Evolutionary conservation across 2,329 filamentous ascomycete species (phyloP).

Genomic region (Zalaria obscura): DNA sequence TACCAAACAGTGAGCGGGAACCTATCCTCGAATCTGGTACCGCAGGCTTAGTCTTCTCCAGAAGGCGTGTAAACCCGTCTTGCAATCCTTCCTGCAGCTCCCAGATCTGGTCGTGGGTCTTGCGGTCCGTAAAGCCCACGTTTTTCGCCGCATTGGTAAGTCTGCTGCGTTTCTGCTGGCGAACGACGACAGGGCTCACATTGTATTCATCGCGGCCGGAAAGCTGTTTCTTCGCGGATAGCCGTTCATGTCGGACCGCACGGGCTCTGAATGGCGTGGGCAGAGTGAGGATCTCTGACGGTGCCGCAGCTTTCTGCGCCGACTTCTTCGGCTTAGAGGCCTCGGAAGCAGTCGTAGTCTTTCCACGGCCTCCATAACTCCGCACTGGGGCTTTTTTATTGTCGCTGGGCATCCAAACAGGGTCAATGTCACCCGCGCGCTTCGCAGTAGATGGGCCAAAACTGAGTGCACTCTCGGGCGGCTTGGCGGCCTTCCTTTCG

Average conservation of each 20-base stretch:
- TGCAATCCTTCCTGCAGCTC: conserved; percentile 5
- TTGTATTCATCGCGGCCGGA: neutral
- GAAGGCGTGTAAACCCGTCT: conserved; percentile 5
- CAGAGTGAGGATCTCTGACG: conserved; percentile 1
- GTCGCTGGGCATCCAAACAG: conserved; percentile 8
- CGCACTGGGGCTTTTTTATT: neutral
- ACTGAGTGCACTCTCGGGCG: neutral
- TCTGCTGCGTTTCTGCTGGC: neutral
- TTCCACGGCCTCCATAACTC: conserved; percentile 1
- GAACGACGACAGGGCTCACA: neutral
- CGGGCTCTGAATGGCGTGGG: conserved; percentile 6
- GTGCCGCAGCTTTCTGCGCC: neutral
- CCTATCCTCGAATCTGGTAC: conserved; percentile 16
- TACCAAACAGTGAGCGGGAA: conserved; percentile 21
- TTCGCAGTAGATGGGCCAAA: neutral
- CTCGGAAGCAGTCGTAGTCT: neutral
- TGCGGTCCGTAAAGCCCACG: neutral
- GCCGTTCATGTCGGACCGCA: neutral
- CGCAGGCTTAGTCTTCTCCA: conserved; percentile 15
- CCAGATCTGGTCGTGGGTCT: conserved; percentile 4
- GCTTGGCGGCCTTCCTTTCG: neutral
- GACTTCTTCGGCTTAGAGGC: neutral
- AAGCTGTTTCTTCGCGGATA: neutral
- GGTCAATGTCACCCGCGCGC: conserved; percentile 5
- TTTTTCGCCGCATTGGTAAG: neutral